Base-by-base conservation (phyloP, 208 protist species). In the Leishmania turanica region DNA sequence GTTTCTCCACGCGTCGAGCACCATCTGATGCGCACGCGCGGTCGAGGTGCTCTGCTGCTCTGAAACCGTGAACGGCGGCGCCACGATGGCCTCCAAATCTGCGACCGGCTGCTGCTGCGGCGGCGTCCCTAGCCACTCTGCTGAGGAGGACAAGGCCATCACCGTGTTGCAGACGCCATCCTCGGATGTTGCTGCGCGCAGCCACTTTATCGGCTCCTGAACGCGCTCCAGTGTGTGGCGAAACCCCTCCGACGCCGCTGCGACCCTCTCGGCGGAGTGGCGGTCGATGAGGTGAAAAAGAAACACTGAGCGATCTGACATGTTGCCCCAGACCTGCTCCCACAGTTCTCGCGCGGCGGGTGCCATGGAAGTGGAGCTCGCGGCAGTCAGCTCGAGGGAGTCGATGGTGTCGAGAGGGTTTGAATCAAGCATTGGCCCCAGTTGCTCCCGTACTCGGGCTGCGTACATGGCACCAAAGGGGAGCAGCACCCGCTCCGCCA, bases 291-390 rank as follows among this genome's bases (percentile, higher is more conserved):
- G 62, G 60, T 86, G 45, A 45, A 86, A 72, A 34, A 78, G 56
- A 37, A 86, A 82, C 34, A 82, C 82, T 15, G 78, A 74, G 77
- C 54, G 65, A n/a, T 86, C 82, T 24, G 82, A 79, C 82, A 86
- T 70, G 74, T 72, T 86, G 60, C 82, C 82, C 82, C 82, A 86
- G 51, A 66, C 77, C 56, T 82, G 21, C 64, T 77, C 47, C 82
- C 77, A 82, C 78, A 86, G 56, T 78, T 86, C 40, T n/a, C 31
- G 76, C 42, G 81, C 58, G 40, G 60, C 60, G 0, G 58, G 19
- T 11, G 24, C 66, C 24, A 56, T 19, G 58, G 58, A 40, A 51
- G 62, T 56, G 9, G 75, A 79, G 62, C 42, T 79, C 37, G 27
- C 47, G 31, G 69, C 77, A 27, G 77, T 60, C 7, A 72, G 58